Evolutionary conservation across 73 alveolate genomes (phyloP), one percentile per base, ranked within the genome.

Genomic region (Paramecium primaurelia): DNA sequence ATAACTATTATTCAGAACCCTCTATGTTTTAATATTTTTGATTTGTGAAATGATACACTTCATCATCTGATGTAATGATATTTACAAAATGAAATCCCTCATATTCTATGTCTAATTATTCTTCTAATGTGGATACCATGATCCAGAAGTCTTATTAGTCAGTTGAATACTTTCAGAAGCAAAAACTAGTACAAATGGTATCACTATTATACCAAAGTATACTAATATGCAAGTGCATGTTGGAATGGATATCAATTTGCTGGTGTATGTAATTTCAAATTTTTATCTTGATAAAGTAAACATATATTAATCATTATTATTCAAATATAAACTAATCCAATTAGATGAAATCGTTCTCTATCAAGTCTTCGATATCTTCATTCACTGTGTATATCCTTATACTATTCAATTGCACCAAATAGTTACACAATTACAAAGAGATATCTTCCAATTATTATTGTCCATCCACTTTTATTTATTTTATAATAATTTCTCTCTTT

Each of bases 341-440:
- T 47, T 89, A 47, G 42, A 89, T 89, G 94, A 89, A 89, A 45
- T 89, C 94, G n/a, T 89, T 83, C 32, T 89, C 94, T 45, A 89
- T 89, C 85, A 89, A 30, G 37, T 77, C 94, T 71, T 89, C 94
- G 1, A 89, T 89, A 7, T 71, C 86, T 32, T 89, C 58, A 14
- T 38, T 51, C 8, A 58, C 37, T 25, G 88, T 89, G 47, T 42
- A 59, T 2, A 85, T 89, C 49, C 94, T 64, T 6, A 25, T 45
- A 26, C 58, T 64, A 71, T 89, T 89, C 49, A 71, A 71, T 26
- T 58, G 25, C 26, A 89, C 77, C 58, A 89, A 16, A 22, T 89
- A 89, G 32, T 68, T 58, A 26, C 90, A 89, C 38, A 89, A 73
- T 25, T 77, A 18, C 60, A 71, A 71, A 22, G 94, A 45, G 8